Base-by-base conservation (phyloP, 306 rosid genomes). In the Bauhinia variegata region DNA sequence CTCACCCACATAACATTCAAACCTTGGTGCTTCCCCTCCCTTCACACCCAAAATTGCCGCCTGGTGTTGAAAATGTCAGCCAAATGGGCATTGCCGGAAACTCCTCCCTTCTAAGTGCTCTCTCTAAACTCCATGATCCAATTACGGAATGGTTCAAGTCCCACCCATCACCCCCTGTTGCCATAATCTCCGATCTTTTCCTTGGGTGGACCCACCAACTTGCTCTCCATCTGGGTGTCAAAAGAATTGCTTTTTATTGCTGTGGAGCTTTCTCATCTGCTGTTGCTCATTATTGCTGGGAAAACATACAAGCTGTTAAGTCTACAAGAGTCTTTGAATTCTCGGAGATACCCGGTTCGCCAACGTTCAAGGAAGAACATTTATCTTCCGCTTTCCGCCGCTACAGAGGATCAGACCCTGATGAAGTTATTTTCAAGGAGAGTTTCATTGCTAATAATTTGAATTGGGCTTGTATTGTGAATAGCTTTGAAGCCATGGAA, bases 141-240 rank as follows among this genome's bases (percentile, higher is more conserved):
- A 75, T 82, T 2, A 17, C 79, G 17, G 59, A 42, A 16, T 82
- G 87, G 90, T 85, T 79, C 73, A 4, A 46, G 0, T 74, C 85
- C 62, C 87, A 85, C 46, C 76, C 75, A 16, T 71, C 79, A 47
- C 90, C 87, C 2, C 90, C 85, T 2, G 67, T 57, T 0, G 90
- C 90, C 46, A 34, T 85, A 39, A 12, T 85, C 38, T 82, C 91
- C 6, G 91, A 85, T 52, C 79, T 77, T 84, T 82, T 85, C 55
- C 83, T 85, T 7, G 87, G 84, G 30, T 74, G 81, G 80, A 80
- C 87, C 4, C 77, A 74, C 4, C 36, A 8, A 4, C 61, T 85
- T 4, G 64, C 85, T 36, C 65, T 33, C 38, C 73, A 52, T 11
- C 71, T 85, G 11, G 50, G n/a, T 10, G 71, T 82, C 6, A 83